Evolutionary conservation across 176 grass and related monocot species (phyloP), one percentile per base, ranked within the genome.

Genomic region (Cymbopogon citratus): DNA sequence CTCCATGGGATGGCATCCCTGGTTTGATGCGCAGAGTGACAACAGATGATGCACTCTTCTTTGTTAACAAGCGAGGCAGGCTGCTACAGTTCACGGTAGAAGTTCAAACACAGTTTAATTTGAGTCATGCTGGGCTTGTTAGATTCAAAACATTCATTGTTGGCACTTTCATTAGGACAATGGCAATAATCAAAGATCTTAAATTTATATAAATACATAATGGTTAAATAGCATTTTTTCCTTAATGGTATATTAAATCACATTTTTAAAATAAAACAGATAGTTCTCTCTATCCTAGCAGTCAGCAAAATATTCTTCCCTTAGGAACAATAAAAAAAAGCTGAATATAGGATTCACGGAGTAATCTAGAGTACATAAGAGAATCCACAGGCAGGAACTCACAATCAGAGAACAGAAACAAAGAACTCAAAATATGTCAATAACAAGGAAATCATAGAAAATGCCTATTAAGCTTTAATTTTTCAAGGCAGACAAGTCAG

Each of bases 61-160:
- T 98, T 77, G 89, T 98, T 70, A 93, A 90, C 82, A 98, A 90
- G 78, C 89, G 86, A 75, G 92, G 91, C 75, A 95, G 85, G 80
- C 76, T 95, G 44, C 78, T 98, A 71, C 90, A 93, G 73, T 98
- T 98, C 69, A 95, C 26, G 81, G 95, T 98, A 90, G 36, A 65
- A 84, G 9, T 74, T 78, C 63, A 82, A 80, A 79, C 38, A 73
- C 66, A 16, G 26, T 85, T 66, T 48, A 78, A 45, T 86, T 59
- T 73, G n/a, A 71, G 8, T 48, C 61, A 72, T 82, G 7, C 46
- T 77, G 45, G 15, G 44, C 14, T 85, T 76, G 66, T 63, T 85
- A 70, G 8, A 74, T 60, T n/a, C 70, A 62, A 76, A 41, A 7
- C 7, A 59, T 69, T 78, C 19, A 12, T 21, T 41, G 24, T 15